Evolutionary conservation across 2,329 filamentous ascomycete species (phyloP).

Genomic region (Capronia americana): DNA sequence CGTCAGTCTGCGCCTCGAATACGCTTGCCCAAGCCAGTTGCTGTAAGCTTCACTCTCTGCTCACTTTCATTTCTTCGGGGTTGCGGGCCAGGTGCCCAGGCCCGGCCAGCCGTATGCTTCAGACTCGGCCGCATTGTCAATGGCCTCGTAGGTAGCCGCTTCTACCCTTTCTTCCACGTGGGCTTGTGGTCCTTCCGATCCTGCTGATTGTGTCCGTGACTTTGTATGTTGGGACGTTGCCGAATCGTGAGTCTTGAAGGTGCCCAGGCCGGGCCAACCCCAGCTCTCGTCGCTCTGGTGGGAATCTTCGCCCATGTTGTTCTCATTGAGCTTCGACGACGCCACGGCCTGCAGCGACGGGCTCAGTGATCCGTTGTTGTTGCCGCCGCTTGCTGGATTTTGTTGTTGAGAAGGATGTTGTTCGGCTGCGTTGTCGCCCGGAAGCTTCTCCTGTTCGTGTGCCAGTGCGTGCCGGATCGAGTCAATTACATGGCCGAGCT

Average conservation of each 20-base stretch:
- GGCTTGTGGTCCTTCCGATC: conserved; percentile 1
- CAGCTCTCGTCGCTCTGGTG: conserved; percentile 26
- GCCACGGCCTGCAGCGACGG: conserved; percentile 32
- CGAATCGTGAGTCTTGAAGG: conserved; percentile 4
- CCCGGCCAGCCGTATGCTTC: conserved; percentile 33
- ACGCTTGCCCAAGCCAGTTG: background rate
- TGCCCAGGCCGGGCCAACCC: conserved; percentile 28
- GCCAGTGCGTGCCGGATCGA: conserved; percentile 27
- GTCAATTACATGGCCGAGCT: conserved; percentile 29
- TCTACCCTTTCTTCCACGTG: conserved; percentile 17
- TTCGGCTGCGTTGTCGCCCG: conserved; percentile 3
- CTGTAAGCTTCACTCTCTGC: background rate
- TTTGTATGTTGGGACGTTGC: conserved; percentile 3
- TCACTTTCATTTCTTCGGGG: conserved; percentile 9
- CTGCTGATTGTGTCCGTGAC: background rate
- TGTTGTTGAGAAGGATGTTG: conserved; percentile 12
- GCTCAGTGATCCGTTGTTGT: conserved; percentile 26
- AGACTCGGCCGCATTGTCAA: conserved; percentile 30
- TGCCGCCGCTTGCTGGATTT: background rate
- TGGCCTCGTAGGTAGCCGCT: conserved; percentile 29
- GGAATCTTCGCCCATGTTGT: conserved; percentile 34
- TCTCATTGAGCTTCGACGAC: conserved; percentile 31
- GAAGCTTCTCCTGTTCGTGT: conserved; percentile 30
- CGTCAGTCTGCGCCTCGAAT: background rate
- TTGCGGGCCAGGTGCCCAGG: conserved; percentile 19